Evolutionary conservation across 306 rosid genomes (phyloP).

Genomic region (Prunus salicina): DNA sequence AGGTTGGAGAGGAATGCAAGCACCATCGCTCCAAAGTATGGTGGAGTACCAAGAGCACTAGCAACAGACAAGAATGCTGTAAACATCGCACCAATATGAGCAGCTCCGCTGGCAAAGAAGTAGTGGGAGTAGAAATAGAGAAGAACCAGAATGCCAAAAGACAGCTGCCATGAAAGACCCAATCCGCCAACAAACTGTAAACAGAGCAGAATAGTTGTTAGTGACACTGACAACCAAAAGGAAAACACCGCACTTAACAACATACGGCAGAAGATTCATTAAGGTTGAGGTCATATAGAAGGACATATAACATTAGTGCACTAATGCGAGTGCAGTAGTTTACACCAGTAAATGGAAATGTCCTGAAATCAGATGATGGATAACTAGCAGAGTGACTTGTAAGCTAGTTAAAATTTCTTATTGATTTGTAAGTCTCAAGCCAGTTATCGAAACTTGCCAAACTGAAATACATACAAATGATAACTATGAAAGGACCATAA

Average conservation of each 20-base stretch:
- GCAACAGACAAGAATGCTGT: constrained; percentile 98
- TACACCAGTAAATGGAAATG: neutral
- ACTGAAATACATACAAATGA: neutral
- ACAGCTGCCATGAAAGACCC: constrained; percentile 93
- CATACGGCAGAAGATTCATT: neutral
- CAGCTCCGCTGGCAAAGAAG: constrained; percentile 99
- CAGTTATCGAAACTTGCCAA: neutral
- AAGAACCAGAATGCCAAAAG: constrained; percentile 93
- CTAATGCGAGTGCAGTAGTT: neutral
- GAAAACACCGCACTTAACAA: neutral
- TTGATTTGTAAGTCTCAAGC: neutral
- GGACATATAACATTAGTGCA: neutral
- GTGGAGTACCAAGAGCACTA: constrained; percentile 97
- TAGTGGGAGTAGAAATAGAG: constrained; percentile 97
- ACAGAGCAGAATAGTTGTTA: constrained; percentile 15
- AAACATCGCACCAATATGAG: constrained; percentile 99
- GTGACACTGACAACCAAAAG: neutral
- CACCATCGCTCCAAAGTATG: constrained; percentile 83
- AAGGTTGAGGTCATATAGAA: neutral
- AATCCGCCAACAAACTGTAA: constrained; percentile 92
- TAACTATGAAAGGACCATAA: neutral
- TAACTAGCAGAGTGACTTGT: neutral
- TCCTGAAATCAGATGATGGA: neutral
- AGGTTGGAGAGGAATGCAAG: constrained; percentile 90
- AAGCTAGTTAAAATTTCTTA: neutral